Percentiles rank a stretch among this genome's conserved stretches.
Evolutionary conservation across 2,329 filamentous ascomycete species (phyloP).

Genomic region (Arthroderma uncinatum): DNA sequence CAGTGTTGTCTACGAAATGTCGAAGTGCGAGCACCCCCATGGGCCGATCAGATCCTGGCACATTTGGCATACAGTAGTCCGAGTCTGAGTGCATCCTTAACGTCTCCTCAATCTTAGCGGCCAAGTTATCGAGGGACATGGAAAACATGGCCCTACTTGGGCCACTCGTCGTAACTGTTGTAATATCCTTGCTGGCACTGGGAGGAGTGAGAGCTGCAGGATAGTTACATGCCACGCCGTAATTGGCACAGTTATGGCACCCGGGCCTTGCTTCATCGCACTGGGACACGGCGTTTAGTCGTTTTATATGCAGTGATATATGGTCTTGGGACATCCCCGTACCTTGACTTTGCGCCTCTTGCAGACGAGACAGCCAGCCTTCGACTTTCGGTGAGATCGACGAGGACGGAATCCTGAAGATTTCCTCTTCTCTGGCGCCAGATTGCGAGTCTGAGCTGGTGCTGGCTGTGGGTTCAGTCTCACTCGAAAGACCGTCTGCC

Average conservation of each 20-base stretch:
- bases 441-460: background rate
- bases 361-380: conserved; percentile 25
- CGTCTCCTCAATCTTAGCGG: conserved; percentile 5
- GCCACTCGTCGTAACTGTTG: background rate
- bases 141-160: conserved; percentile 6
- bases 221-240: conserved; percentile 19
- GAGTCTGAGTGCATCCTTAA: background rate
- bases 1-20: conserved; percentile 12
- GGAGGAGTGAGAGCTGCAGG: background rate
- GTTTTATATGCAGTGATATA: background rate
- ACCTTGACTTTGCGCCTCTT: conserved; percentile 29
- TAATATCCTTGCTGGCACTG: background rate
- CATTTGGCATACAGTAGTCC: background rate
- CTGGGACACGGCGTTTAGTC: conserved; percentile 10
- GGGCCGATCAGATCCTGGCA: background rate
- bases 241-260: conserved; percentile 20
- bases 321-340: no score
- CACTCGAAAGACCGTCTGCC: conserved; percentile 5
- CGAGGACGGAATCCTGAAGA: conserved; percentile 22
- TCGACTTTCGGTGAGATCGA: conserved; percentile 26
- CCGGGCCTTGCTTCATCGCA: conserved; percentile 24
- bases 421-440: background rate
- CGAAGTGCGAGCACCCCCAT: conserved; percentile 7
- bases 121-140: conserved; percentile 5
- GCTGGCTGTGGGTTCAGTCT: background rate